Evolutionary conservation across 2,329 filamentous ascomycete species (phyloP).

Genomic region (Metarhizium album): DNA sequence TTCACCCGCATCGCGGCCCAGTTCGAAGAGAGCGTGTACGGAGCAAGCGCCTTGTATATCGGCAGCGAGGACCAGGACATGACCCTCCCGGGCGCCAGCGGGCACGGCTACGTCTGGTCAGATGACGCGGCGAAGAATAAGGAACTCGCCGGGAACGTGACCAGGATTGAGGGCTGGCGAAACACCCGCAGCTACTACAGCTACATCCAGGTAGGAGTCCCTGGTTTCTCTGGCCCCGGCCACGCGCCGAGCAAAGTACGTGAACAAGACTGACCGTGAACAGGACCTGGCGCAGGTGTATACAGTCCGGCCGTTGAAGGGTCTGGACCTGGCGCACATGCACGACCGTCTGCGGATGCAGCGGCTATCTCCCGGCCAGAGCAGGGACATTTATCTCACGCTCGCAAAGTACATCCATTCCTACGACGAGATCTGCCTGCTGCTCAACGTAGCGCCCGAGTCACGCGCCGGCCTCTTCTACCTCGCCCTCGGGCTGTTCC

Average conservation of each 20-base stretch:
- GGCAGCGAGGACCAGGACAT: conserved; percentile 61
- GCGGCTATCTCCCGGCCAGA: conserved; percentile 63
- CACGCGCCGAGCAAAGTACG: neutral
- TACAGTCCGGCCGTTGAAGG: conserved; percentile 57
- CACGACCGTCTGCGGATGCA: conserved; percentile 82
- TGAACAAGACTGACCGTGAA: neutral
- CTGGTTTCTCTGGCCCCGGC: neutral
- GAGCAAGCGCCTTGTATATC: conserved; percentile 80
- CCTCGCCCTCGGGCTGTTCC: conserved; percentile 80
- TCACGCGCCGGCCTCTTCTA: conserved; percentile 86
- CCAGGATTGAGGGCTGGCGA: conserved; percentile 91
- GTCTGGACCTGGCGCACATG: conserved; percentile 82
- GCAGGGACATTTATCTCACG: conserved; percentile 75
- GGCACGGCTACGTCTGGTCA: conserved; percentile 92
- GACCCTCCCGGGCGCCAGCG: conserved; percentile 48
- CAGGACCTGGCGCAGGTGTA: conserved; percentile 57
- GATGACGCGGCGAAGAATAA: conserved; percentile 70
- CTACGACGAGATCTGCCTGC: conserved; percentile 76
- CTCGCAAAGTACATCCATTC: conserved; percentile 64
- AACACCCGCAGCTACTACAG: conserved; percentile 93
- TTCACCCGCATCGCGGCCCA: conserved; percentile 88
- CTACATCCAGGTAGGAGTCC: conserved; percentile 62
- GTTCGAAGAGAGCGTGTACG: conserved; percentile 93
- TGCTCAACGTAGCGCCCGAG: conserved; percentile 74
- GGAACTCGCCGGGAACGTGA: conserved; percentile 85